Conservation (phyloP, 2,329 filamentous ascomycete genomes). For the Chrysoporthe austroafricana region DNA sequence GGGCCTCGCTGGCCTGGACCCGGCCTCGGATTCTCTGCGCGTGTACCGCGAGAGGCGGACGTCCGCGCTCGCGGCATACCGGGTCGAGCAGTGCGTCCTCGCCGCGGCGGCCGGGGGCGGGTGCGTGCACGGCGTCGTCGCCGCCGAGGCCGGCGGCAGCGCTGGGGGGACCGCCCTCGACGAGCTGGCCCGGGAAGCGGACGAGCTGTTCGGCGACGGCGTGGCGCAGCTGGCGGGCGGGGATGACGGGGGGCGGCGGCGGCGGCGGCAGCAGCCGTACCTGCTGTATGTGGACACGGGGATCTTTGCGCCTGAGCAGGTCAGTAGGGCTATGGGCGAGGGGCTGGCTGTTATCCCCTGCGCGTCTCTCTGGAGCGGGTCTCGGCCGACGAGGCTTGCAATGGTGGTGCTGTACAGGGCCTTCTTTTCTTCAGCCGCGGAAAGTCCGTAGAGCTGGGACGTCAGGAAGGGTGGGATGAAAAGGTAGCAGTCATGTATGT, state of each 20-base stretch:
- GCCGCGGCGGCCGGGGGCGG: background rate
- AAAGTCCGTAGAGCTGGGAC: background rate
- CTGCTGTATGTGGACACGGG: slow-evolving; percentile 34
- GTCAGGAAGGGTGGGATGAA: no score
- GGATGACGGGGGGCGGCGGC: background rate
- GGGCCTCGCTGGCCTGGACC: slow-evolving; percentile 52
- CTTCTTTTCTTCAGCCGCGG: background rate
- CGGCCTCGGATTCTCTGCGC: slow-evolving; percentile 31
- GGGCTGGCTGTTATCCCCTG: slow-evolving; percentile 23
- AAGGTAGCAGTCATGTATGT: no score
- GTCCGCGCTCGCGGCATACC: background rate
- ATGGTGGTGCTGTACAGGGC: slow-evolving; percentile 23
- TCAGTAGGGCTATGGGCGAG: slow-evolving; percentile 9
- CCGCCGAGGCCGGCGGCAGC: background rate
- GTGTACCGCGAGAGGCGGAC: slow-evolving; percentile 23
- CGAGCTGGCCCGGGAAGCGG: background rate
- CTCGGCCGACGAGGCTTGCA: slow-evolving; percentile 5
- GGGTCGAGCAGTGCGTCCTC: slow-evolving; percentile 20
- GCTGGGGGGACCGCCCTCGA: background rate
- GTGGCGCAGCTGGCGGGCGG: background rate
- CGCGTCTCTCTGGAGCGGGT: slow-evolving; percentile 22
- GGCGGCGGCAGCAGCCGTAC: slow-evolving; percentile 32
- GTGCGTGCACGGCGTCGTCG: slow-evolving; percentile 21
- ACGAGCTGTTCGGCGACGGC: slow-evolving; percentile 1
- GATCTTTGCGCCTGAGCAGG: slow-evolving; percentile 11